A percentile compares a stretch with the other conserved stretches of the same genome.
Conservation (phyloP, 148 eudicot genomes). For the Chenopodium berlandieri region DNA sequence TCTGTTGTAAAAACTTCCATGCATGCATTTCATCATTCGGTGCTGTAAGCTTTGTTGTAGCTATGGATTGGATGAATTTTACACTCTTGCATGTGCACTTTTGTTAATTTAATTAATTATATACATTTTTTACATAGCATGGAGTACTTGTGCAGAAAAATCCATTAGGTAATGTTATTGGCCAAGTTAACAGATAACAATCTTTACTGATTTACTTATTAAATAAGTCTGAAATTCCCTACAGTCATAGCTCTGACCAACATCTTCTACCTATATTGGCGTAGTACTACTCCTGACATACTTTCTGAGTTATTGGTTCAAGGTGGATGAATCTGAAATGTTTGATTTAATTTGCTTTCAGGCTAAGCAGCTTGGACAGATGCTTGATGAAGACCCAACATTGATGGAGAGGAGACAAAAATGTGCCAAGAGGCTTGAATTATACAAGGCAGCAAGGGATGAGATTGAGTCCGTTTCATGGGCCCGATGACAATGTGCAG, state of each 20-base stretch:
- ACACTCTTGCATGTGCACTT: neutral
- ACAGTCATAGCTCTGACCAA: neutral
- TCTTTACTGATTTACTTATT: neutral
- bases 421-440: conserved; percentile 75
- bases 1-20: neutral
- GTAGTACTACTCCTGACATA: neutral
- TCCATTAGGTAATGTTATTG: neutral
- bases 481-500: conserved; percentile 40
- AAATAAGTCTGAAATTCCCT: neutral
- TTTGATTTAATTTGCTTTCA: conserved; percentile 23
- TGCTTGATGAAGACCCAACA: conserved; percentile 91
- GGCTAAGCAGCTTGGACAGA: conserved; percentile 69
- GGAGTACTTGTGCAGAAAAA: neutral
- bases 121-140: neutral
- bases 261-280: neutral
- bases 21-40: neutral
- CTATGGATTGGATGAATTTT: neutral
- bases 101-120: no score
- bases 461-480: conserved; percentile 91
- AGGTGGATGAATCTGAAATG: neutral
- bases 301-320: neutral
- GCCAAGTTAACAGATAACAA: neutral
- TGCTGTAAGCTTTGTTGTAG: neutral
- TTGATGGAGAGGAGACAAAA: conserved; percentile 80
- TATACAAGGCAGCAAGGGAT: conserved; percentile 84